A percentile compares a stretch with the other conserved stretches of the same genome.
Conservation (phyloP, 306 rosid species). For the Trichosanthes cucumerina region DNA sequence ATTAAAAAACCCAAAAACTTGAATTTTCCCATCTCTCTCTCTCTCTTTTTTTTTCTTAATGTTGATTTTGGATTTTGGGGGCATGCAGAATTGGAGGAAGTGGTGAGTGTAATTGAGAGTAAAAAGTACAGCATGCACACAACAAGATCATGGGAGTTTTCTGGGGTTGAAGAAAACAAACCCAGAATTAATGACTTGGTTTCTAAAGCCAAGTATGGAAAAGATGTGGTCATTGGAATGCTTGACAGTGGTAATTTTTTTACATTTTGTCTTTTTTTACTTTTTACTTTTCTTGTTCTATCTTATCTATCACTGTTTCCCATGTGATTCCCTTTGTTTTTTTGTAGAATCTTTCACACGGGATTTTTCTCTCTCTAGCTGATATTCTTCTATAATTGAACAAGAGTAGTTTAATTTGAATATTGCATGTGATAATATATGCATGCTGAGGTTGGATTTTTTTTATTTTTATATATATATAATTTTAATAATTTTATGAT, state of each 20-base stretch:
- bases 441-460: not conserved
- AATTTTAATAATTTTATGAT: too few species aligned
- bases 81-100: slow-evolving; percentile 2
- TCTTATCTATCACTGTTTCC: slow-evolving; percentile 2
- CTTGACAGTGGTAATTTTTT: slow-evolving; percentile 40
- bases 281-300: too few species aligned
- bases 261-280: not conserved
- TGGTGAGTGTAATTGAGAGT: not conserved
- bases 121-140: not conserved
- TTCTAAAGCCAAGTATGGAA: slow-evolving; percentile 2
- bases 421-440: slow-evolving; percentile 13
- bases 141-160: slow-evolving; percentile 10
- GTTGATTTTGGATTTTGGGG: not conserved
- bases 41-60: not conserved
- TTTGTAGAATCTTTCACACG: not conserved
- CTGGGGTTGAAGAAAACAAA: not conserved
- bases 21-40: too few species aligned
- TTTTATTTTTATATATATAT: too few species aligned
- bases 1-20: too few species aligned
- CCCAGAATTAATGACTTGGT: not conserved
- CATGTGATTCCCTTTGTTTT: slow-evolving; percentile 14
- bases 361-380: not conserved
- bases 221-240: slow-evolving; percentile 48
- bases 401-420: not conserved
- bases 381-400: not conserved